Conservation (phyloP, 164 flowering plant genomes). For the Stephania yunnanensis region DNA sequence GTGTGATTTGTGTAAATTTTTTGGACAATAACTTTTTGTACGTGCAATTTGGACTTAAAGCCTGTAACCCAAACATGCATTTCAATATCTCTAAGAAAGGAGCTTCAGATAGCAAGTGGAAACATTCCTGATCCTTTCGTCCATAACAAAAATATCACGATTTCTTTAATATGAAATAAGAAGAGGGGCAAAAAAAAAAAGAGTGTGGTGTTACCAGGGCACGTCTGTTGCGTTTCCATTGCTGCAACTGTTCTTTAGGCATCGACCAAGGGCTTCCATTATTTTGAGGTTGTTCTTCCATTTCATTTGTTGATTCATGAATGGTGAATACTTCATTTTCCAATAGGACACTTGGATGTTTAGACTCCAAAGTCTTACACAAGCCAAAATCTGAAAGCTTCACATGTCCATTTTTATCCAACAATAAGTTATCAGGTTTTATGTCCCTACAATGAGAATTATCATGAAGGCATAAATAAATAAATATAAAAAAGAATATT, state of each 20-base stretch:
- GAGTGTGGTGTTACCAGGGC: conserved; percentile 46
- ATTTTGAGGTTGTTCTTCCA: conserved; percentile 34
- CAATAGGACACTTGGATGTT: conserved; percentile 55
- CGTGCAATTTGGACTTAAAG: not conserved
- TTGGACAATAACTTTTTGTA: not conserved
- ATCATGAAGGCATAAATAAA: not conserved
- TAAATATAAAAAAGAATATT: not conserved
- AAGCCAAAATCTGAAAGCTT: conserved; percentile 97
- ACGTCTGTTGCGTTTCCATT: conserved; percentile 89
- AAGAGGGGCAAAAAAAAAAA: not conserved
- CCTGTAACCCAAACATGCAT: not conserved
- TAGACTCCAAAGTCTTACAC: conserved; percentile 82
- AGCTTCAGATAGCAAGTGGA: not conserved
- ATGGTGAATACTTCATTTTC: conserved; percentile 48
- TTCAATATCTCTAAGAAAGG: not conserved
- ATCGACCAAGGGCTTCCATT: conserved; percentile 58
- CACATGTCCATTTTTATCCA: conserved; percentile 88
- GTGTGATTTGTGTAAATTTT: conserved; percentile 1
- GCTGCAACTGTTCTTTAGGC: conserved; percentile 71
- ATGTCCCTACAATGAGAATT: conserved; percentile 61
- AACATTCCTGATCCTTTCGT: not conserved
- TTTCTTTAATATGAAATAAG: not conserved
- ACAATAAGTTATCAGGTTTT: conserved; percentile 86
- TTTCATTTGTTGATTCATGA: conserved; percentile 40
- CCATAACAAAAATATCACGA: not conserved